Evolutionary conservation across 345 rosid genomes (phyloP).

Genomic region (Populus pruinosa): DNA sequence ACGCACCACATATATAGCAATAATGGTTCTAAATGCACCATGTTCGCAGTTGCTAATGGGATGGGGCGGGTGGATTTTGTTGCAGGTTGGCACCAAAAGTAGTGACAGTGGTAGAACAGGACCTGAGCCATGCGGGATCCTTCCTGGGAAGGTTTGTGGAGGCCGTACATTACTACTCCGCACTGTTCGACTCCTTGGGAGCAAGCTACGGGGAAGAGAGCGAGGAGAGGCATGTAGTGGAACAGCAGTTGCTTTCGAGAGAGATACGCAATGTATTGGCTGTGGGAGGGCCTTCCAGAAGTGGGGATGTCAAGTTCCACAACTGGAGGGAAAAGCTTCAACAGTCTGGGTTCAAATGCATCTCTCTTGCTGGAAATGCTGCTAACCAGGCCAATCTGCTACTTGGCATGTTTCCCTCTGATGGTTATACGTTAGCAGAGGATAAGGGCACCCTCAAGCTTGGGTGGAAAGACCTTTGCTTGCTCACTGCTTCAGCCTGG

Average conservation of each 20-base stretch:
- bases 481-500: slow-evolving; percentile 99
- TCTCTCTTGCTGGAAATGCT: slow-evolving; percentile 85
- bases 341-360: slow-evolving; percentile 75
- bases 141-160: slow-evolving; percentile 94
- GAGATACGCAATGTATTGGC: slow-evolving; percentile 89
- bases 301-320: slow-evolving; percentile 65
- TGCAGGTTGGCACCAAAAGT: slow-evolving; percentile 90
- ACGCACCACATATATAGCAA: too few species aligned
- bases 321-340: slow-evolving; percentile 96
- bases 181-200: slow-evolving; percentile 84
- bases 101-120: slow-evolving; percentile 97
- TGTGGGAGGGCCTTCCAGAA: slow-evolving; percentile 77
- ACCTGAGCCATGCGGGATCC: slow-evolving; percentile 85
- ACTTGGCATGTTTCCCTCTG: slow-evolving; percentile 90
- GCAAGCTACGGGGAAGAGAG: slow-evolving; percentile 97
- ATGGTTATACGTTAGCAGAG: slow-evolving; percentile 93
- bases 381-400: slow-evolving; percentile 89
- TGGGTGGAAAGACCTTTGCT: slow-evolving; percentile 98
- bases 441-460: slow-evolving; percentile 89
- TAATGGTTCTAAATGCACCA: neutral
- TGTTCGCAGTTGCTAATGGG: neutral
- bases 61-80: neutral
- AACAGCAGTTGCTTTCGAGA: slow-evolving; percentile 85
- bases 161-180: slow-evolving; percentile 97
- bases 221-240: slow-evolving; percentile 94